Evolutionary conservation across 2,329 filamentous ascomycete species (phyloP).

Genomic region (Trichophyton simii): DNA sequence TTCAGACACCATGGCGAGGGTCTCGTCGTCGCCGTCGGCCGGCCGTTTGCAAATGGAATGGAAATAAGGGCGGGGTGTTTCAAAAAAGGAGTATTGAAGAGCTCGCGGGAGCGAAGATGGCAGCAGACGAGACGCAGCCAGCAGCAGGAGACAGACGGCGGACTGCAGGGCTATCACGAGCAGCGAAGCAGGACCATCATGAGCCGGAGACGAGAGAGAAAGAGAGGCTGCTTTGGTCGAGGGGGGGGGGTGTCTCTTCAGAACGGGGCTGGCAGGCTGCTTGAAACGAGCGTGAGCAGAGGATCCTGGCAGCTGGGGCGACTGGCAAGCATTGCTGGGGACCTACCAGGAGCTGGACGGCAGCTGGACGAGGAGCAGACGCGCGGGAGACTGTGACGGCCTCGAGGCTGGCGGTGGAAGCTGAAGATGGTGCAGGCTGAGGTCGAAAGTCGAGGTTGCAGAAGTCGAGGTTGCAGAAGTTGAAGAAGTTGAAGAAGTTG

Average conservation of each 20-base stretch:
- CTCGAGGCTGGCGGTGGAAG: not conserved
- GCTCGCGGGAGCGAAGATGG: no score
- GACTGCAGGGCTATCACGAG: no score
- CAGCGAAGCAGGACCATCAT: no score
- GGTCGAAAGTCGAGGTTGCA: not conserved
- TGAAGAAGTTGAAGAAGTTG: not conserved
- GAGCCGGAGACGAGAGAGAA: no score
- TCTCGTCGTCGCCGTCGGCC: not conserved
- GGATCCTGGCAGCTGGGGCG: not conserved
- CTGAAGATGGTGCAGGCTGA: not conserved
- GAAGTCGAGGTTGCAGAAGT: not conserved
- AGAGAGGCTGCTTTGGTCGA: no score
- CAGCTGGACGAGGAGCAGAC: not conserved
- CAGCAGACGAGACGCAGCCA: no score
- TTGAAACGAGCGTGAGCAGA: not conserved
- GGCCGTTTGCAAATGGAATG: not conserved
- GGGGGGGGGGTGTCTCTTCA: no score
- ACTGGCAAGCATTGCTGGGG: no score
- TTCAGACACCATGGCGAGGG: constrained; percentile 67
- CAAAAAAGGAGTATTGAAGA: not conserved
- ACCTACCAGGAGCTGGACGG: no score
- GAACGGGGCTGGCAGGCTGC: not conserved
- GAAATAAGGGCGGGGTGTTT: not conserved
- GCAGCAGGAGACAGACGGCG: no score
- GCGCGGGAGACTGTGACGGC: not conserved